Evolutionary conservation across 352 stramenopile species (phyloP), one percentile per base, ranked within the genome.

Genomic region (Globisporangium apiculatum): DNA sequence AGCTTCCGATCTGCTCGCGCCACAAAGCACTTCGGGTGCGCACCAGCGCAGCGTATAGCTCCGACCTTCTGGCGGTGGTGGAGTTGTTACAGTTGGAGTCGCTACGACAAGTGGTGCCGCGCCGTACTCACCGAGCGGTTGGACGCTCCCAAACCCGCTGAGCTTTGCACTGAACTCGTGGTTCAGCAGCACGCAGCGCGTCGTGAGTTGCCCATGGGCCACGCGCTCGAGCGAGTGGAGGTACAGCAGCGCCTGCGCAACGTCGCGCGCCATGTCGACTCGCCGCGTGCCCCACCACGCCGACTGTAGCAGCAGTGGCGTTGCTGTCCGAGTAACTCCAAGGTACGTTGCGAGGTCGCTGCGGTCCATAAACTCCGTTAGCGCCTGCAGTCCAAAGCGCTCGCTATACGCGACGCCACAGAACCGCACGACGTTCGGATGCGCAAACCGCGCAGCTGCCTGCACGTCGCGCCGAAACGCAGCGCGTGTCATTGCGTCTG

Each of bases 191-290:
- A 75, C 58, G 45, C 74, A 71, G 31, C 61, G 52, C 31, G 61
- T 58, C 31, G 68, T 73, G 18, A 72, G 49, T 51, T 79, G 75
- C 24, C 77, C 68, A 54, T 87, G 77, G 57, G 83, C 83, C 60
- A 64, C 53, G 18, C 53, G 63, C 51, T 71, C 36, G 49, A 70
- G 60, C 18, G 65, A 59, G 55, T 75, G 68, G 41, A 75, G 49
- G 51, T 73, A 75, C 46, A 69, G 37, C 24, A 75, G 49, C 41
- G 61, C 65, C 24, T 68, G 46, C 5, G 64, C 51, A 2, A 68
- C 46, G 17, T 75, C 68, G 0, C 64, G 17, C 3, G 68, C 68
- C n/a, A 66, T 62, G 0, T 53, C 53, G 1, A 66, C 12, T 11
- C 41, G 55, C 14, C 45, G 58, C 17, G 51, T 64, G 17, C 58